Base-by-base conservation (phyloP, 108 stramenopile genomes). In the Cyclotella kingstonii region DNA sequence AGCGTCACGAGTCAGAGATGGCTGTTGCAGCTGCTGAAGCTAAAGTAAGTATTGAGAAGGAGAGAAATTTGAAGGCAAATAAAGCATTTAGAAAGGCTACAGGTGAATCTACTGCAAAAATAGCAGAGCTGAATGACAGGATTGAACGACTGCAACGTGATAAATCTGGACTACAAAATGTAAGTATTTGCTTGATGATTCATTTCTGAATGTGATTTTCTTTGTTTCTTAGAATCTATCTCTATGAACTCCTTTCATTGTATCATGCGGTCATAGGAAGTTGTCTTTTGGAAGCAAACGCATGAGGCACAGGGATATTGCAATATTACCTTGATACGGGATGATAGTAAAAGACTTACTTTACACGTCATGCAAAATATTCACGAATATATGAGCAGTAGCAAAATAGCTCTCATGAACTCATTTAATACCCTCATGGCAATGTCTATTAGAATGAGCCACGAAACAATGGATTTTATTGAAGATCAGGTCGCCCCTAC, bases 231-330 rank as follows among this genome's bases (percentile, higher is more conserved):
- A 4, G 15, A 40, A 2, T 15, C 15, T 2, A 40, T 22, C 21
- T 46, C 45, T 22, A 22, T 22, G 45, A 7, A 36, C 11, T 36
- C 36, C 36, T 36, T 9, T 9, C 36, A 36, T 36, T 36, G 36
- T 11, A 36, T 25, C 23, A 50, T 14, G 0, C 11, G 3, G 2
- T 30, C 14, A 45, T 31, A 70, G 60, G 73, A 74, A 40, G 42
- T 74, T 23, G 44, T 60, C 4, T 66, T 61, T 42, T 74, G 73
- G 73, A 65, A 65, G 30, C 46, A 66, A 42, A 72, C 70, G 7
- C 62, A 72, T 22, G 33, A 51, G 35, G 39, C 45, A 22, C 70
- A 72, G 41, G 70, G 70, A 36, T 72, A 72, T 35, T 74, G 73
- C 33, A 74, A 74, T 53, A 45, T 51, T 23, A 74, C 73, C 7